Evolutionary conservation across 768 basidiomycete species (phyloP).

Genomic region (Leccinum aurantiacum): DNA sequence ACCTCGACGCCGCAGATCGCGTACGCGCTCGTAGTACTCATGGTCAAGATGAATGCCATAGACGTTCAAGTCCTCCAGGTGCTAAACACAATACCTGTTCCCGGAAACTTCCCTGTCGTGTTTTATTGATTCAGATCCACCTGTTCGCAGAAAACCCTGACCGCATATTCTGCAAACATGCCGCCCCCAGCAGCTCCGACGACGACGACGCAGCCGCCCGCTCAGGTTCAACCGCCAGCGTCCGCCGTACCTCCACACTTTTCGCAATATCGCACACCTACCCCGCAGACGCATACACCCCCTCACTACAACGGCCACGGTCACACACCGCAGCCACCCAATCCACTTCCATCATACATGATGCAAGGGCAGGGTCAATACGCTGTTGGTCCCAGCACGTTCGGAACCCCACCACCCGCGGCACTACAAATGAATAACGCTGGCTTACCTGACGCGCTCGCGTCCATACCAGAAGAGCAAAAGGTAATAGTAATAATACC

Average conservation of each 20-base stretch:
- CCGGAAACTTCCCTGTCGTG: no score
- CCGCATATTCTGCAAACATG: constrained; percentile 43
- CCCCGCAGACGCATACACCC: constrained; percentile 33
- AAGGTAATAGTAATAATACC: constrained; percentile 45
- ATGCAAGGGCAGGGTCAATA: constrained; percentile 23
- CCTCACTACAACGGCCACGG: constrained; percentile 31
- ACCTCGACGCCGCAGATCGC: constrained; percentile 74
- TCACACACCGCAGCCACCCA: constrained; percentile 29
- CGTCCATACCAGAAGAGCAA: constrained; percentile 65
- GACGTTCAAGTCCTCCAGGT: constrained; percentile 78
- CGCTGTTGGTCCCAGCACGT: constrained; percentile 11
- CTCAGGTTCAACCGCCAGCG: constrained; percentile 28
- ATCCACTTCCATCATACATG: constrained; percentile 17
- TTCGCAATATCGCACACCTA: constrained; percentile 35
- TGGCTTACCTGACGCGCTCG: constrained; percentile 51
- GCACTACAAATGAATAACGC: constrained; percentile 21
- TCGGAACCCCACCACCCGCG: constrained; percentile 23
- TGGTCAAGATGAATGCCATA: constrained; percentile 76
- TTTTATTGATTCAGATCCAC: constrained; percentile 1
- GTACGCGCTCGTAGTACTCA: constrained; percentile 71
- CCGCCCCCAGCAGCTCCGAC: constrained; percentile 17
- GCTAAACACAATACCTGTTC: neutral
- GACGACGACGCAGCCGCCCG: constrained; percentile 20
- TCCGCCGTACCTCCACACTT: constrained; percentile 50
- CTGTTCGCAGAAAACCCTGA: constrained; percentile 55